Percentiles rank a stretch among this genome's conserved stretches.
Evolutionary conservation across 2,329 filamentous ascomycete species (phyloP).

Genomic region (Fusarium fujikuroi): DNA sequence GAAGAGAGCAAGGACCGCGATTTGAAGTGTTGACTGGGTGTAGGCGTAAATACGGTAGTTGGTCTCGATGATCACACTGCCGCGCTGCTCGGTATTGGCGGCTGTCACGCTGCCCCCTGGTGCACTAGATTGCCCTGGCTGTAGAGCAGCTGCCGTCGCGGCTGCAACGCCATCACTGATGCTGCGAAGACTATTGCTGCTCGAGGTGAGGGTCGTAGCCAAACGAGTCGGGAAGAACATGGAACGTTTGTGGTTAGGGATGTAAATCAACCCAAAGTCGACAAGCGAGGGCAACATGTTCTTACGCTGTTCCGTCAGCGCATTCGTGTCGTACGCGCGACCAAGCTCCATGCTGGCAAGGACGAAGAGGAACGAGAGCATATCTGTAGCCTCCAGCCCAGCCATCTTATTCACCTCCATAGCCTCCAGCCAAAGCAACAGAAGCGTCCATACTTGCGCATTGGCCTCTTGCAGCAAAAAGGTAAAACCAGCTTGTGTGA

Average conservation of each 20-base stretch:
- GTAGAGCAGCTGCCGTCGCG: constrained; percentile 62
- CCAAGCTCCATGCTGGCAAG: constrained; percentile 93
- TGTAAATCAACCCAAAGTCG: constrained; percentile 93
- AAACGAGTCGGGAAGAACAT: constrained; percentile 91
- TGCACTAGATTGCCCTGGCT: constrained; percentile 51
- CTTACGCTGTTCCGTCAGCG: constrained; percentile 81
- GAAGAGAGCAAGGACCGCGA: constrained; percentile 92
- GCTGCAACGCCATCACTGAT: constrained; percentile 75
- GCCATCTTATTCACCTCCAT: constrained; percentile 69
- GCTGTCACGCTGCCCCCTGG: constrained; percentile 49
- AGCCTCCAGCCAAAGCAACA: constrained; percentile 92
- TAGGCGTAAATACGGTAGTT: constrained; percentile 99
- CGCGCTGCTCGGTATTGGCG: constrained; percentile 63
- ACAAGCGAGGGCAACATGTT: constrained; percentile 91
- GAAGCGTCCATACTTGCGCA: constrained; percentile 94
- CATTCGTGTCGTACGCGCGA: constrained; percentile 86
- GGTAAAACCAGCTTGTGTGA: constrained; percentile 93
- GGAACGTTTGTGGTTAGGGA: constrained; percentile 65
- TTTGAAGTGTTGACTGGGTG: constrained; percentile 92
- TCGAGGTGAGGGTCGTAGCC: constrained; percentile 85
- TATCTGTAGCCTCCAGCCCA: constrained; percentile 88
- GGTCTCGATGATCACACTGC: constrained; percentile 95
- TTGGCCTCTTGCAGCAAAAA: constrained; percentile 96
- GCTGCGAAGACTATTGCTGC: constrained; percentile 80
- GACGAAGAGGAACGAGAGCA: constrained; percentile 95